Evolutionary conservation across 495 filamentous ascomycete genomes (phyloP).

Genomic region (Trichoderma gamsii): DNA sequence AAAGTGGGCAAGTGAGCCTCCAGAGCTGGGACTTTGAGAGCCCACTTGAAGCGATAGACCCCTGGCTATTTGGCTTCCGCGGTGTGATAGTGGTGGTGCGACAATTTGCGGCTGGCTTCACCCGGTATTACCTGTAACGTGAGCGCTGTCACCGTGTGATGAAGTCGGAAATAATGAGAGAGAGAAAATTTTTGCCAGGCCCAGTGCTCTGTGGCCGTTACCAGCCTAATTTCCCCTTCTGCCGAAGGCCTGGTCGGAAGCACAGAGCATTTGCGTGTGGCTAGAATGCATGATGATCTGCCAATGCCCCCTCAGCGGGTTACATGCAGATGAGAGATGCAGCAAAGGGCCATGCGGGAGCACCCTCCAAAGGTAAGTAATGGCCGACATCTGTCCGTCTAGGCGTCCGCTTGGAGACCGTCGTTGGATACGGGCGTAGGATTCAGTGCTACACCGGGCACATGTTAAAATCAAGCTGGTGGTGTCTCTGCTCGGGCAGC

Average conservation of each 20-base stretch:
- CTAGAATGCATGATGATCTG: not conserved
- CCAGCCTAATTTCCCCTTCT: not conserved
- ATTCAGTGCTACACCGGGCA: slow-evolving; percentile 11
- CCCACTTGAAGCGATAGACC: not conserved
- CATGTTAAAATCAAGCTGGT: not conserved
- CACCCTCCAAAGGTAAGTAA: not conserved
- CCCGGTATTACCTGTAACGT: not conserved
- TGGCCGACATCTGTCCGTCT: slow-evolving; percentile 10
- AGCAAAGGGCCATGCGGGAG: not conserved
- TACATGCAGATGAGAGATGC: slow-evolving; percentile 7
- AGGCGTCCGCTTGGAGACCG: not conserved
- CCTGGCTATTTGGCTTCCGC: not conserved
- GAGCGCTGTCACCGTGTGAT: not conserved
- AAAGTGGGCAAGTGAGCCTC: slow-evolving; percentile 10
- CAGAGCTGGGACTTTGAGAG: not conserved
- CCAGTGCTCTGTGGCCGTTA: not conserved
- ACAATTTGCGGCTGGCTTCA: slow-evolving; percentile 9
- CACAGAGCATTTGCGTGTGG: not conserved
- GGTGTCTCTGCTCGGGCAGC: slow-evolving; percentile 4
- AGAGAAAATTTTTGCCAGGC: not conserved
- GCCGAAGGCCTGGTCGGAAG: not conserved
- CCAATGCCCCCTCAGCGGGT: slow-evolving; percentile 6
- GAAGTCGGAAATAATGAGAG: not conserved
- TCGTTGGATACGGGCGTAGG: not conserved
- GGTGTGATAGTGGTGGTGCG: slow-evolving; percentile 13